phyloP scores from a whole-genome alignment of 106 monocot genomes.

The Gastrodia elata region DNA sequence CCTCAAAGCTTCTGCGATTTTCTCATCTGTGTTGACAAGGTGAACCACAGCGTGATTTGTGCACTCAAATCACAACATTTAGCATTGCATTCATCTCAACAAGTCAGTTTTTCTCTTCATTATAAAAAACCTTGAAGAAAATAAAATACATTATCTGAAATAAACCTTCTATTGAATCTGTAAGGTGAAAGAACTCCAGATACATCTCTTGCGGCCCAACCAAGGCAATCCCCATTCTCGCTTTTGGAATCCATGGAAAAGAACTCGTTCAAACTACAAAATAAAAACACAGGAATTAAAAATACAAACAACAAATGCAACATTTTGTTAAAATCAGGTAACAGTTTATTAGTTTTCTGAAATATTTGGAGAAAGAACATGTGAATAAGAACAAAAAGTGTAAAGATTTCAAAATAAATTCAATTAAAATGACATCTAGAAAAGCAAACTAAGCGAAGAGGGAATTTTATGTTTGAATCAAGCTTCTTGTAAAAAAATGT shows the following conservation, averaged over 20 bases:
- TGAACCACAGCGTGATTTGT: too few relatives aligned
- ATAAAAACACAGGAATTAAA: neutral
- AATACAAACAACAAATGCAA: neutral
- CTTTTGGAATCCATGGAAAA: slow-evolving; percentile 22
- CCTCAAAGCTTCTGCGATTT: too few relatives aligned
- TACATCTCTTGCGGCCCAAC: slow-evolving; percentile 59
- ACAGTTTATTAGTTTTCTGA: neutral
- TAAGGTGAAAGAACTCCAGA: slow-evolving; percentile 62
- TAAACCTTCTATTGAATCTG: slow-evolving; percentile 46
- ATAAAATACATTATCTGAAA: neutral
- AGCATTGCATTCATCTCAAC: neutral
- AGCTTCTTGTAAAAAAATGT: neutral
- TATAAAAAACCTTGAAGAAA: neutral
- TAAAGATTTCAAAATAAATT: neutral
- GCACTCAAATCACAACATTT: too few relatives aligned
- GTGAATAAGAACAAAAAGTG: neutral
- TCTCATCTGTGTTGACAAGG: too few relatives aligned
- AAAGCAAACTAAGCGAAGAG: neutral
- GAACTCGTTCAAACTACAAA: neutral
- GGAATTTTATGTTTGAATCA: neutral
- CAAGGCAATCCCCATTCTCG: slow-evolving; percentile 29
- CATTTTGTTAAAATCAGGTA: neutral
- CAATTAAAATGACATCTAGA: neutral
- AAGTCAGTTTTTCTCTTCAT: neutral
- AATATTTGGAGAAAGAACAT: neutral